Base-by-base conservation (phyloP, 2,329 filamentous ascomycete genomes). In the Sporothrix humicola region DNA sequence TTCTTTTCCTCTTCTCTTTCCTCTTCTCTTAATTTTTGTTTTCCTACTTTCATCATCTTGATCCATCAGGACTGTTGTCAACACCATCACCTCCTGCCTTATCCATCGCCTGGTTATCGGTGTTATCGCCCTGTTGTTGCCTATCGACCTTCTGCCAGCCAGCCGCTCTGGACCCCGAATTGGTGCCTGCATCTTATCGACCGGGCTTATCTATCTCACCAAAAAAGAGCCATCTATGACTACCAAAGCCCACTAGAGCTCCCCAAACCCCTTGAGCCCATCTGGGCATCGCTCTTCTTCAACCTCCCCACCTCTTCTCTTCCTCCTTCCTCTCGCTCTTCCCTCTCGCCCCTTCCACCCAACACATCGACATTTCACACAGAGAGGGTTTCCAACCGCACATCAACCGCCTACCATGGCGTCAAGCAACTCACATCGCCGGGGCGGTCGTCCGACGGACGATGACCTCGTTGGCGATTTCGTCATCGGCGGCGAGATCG, bases 401-500 rank as follows among this genome's bases (percentile, higher is more conserved):
- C 61, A 72, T 5, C 48, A 71, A 26, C 42, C 46, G 59, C 65
- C 74, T 69, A 72, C 50, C 72, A 72, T 74, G 48, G 73, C 76
- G 52, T 76, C 75, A 12, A 72, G 71, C 48, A 69, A 54, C 31
- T 72, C 72, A 17, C 72, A 73, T 58, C 68, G 73, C 44, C 75
- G 75, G 17, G 31, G 31, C 3, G 70, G 74, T 46, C 73, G 73
- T 12, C 73, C 59, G 46, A 71, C 73, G n/a, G 76, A 76, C 15
- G 77, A 78, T 59, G 73, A 74, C 46, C 61, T 75, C 15, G 66
- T 77, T 44, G 77, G 77, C 66, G 74, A 77, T 65, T 78, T 78
- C 37, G 63, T 76, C 61, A 75, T 78, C 71, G 77, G 77, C 54
- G 59, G 82, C 77, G 93, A 98, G 84, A 98, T 98, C 81, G 96